Conservation (phyloP, 768 basidiomycete genomes). For the Boletus barrowsii region DNA sequence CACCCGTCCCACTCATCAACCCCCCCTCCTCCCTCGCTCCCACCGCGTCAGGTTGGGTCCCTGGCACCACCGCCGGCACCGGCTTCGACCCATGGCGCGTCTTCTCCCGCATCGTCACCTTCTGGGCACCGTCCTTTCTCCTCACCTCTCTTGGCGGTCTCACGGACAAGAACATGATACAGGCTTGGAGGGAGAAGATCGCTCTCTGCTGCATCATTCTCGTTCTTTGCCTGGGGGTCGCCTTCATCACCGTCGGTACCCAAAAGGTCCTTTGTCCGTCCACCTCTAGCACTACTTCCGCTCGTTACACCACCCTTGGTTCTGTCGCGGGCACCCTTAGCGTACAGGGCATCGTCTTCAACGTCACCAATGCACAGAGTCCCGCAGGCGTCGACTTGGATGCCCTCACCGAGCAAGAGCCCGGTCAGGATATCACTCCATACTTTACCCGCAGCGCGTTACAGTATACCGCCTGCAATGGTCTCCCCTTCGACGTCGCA, state of each 20-base stretch:
- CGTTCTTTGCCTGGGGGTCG: conserved; percentile 73
- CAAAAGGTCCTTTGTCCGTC: conserved; percentile 89
- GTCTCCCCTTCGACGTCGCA: conserved; percentile 64
- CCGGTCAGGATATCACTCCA: conserved; percentile 90
- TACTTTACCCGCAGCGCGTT: conserved; percentile 70
- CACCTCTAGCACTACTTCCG: conserved; percentile 40
- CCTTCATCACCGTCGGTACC: conserved; percentile 92
- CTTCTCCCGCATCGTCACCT: conserved; percentile 76
- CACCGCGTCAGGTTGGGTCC: conserved; percentile 36
- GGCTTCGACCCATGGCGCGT: conserved; percentile 70
- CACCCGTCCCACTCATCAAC: conserved; percentile 91
- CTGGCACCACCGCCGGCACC: conserved; percentile 27
- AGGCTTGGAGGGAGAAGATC: conserved; percentile 98
- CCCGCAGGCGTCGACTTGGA: conserved; percentile 56
- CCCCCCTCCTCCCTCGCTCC: conserved; percentile 53
- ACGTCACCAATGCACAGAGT: conserved; percentile 53
- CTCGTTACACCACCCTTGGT: conserved; percentile 53
- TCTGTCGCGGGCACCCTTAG: conserved; percentile 62
- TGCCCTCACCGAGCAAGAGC: conserved; percentile 46
- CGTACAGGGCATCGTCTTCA: conserved; percentile 74
- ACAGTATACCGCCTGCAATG: conserved; percentile 64
- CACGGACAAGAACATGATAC: conserved; percentile 69
- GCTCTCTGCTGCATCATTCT: conserved; percentile 85
- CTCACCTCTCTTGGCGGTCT: conserved; percentile 75
- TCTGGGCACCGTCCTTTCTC: conserved; percentile 84